These are phyloP conservation scores for Globisporangium yorkense DNA, from an alignment of 352 stramenopile species.

Conservation along the genomic window DNA sequence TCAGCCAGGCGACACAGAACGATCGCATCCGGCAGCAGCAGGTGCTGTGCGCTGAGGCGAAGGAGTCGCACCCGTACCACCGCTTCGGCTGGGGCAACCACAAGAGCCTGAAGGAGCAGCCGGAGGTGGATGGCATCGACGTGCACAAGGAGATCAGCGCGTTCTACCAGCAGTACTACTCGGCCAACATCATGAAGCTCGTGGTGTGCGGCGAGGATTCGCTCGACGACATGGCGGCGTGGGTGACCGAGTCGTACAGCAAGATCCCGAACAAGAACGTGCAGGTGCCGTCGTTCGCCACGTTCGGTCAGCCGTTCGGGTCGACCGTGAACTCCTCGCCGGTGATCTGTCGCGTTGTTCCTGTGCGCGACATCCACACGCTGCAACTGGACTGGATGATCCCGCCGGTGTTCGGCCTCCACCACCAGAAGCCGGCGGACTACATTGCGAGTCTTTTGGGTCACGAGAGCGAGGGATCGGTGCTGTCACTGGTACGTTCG, in stretches of 20 bases:
- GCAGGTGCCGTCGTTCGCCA: constrained; percentile 31
- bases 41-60: constrained; percentile 61
- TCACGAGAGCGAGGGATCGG: constrained; percentile 78
- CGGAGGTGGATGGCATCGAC: constrained; percentile 34
- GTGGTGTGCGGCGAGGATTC: constrained; percentile 71
- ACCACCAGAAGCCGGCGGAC: constrained; percentile 73
- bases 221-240: constrained; percentile 63
- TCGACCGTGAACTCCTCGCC: constrained; percentile 24
- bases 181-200: constrained; percentile 81
- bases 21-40: constrained; percentile 69
- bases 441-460: constrained; percentile 77
- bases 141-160: constrained; percentile 49
- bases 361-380: constrained; percentile 73
- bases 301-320: constrained; percentile 47
- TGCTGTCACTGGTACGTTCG: constrained; percentile 60
- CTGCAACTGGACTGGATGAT: constrained; percentile 79
- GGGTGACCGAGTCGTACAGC: constrained; percentile 57
- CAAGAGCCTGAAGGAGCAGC: constrained; percentile 55
- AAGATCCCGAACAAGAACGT: constrained; percentile 55
- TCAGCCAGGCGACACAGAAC: constrained; percentile 71
- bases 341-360: constrained; percentile 61
- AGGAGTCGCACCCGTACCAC: constrained; percentile 60
- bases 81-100: constrained; percentile 85
- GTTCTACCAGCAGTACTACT: constrained; percentile 76
- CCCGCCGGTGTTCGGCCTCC: constrained; percentile 52